A percentile compares a stretch with the other conserved stretches of the same genome.
Conservation (phyloP, 306 rosid genomes). For the Carpinus fangiana region DNA sequence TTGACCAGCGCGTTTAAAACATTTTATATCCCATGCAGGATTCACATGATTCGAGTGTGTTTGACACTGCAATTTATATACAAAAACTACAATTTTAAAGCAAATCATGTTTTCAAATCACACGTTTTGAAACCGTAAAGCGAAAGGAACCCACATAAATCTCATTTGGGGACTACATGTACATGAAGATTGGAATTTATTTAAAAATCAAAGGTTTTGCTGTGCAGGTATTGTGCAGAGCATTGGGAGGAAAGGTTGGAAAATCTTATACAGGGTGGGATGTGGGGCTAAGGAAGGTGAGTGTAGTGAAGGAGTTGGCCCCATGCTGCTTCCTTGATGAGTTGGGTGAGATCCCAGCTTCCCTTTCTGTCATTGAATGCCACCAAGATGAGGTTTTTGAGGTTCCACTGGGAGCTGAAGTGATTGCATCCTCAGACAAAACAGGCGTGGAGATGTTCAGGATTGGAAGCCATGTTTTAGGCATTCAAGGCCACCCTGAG, state of each 20-base stretch:
- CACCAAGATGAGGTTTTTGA: slow-evolving; percentile 75
- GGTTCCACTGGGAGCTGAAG: slow-evolving; percentile 61
- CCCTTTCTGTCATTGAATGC: slow-evolving; percentile 50
- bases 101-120: too few relatives aligned
- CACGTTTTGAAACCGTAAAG: too few relatives aligned
- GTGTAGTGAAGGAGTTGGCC: slow-evolving; percentile 36
- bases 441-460: slow-evolving; percentile 69
- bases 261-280: slow-evolving; percentile 66
- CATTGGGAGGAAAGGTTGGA: slow-evolving; percentile 72
- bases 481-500: slow-evolving; percentile 81
- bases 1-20: background rate
- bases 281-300: slow-evolving; percentile 56
- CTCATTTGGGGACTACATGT: too few relatives aligned
- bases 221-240: slow-evolving; percentile 61
- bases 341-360: slow-evolving; percentile 38
- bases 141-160: too few relatives aligned
- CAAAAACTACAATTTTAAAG: too few relatives aligned
- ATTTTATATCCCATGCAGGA: too few relatives aligned
- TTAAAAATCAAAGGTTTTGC: background rate
- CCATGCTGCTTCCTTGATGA: slow-evolving; percentile 19
- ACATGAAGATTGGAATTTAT: too few relatives aligned
- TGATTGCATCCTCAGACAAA: slow-evolving; percentile 61
- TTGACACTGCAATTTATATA: too few relatives aligned
- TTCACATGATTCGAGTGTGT: too few relatives aligned
- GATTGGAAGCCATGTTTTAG: slow-evolving; percentile 55